Evolutionary conservation across 176 grass and related monocot species (phyloP), one percentile per base, ranked within the genome.

Genomic region (Miscanthus lutarioriparius): DNA sequence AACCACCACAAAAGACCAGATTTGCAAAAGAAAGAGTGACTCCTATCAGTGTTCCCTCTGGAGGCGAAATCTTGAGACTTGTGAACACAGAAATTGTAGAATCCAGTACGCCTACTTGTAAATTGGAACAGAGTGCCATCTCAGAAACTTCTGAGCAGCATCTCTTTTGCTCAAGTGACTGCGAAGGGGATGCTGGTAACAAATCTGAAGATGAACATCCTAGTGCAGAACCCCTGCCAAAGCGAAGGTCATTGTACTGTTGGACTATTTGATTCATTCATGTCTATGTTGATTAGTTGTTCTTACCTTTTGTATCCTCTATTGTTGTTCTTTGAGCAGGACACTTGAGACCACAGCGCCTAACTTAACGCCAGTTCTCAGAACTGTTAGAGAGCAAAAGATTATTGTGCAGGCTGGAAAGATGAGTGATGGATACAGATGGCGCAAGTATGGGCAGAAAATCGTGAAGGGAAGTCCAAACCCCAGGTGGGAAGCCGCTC

Each of bases 371-470:
- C 93, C 93, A 33, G 91, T 92, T 69, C 87, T 89, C 38, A 90
- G 86, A 86, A 92, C 93, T 74, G 90, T 96, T 37, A 94, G 88
- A 84, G 97, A 96, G 72, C 90, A 91, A 78, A 97, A 94, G 79
- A 90, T 97, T 82, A 84, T 96, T 76, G 90, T 99, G 76, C 96
- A 94, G 81, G 89, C 86, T 70, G 88, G 91, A 39, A 87, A 94
- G 82, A 87, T 84, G 64, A 96, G 82, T 62, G 97, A 99, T 85
- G 97, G 97, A 49, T 99, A 99, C 64, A 96, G 93, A 87, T 99
- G 97, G 97, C 91, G 97, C 28, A 99, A 99, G 72, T 99, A 99
- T 73, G 97, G 97, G 64, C 97, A 99, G 67, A 99, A 99, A 83
- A 91, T 96, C 83, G 97, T 99, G 53, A 99, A 99, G 82, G 97